phyloP scores from a whole-genome alignment of 257 asterid genomes.

The Solanum neorickii region DNA sequence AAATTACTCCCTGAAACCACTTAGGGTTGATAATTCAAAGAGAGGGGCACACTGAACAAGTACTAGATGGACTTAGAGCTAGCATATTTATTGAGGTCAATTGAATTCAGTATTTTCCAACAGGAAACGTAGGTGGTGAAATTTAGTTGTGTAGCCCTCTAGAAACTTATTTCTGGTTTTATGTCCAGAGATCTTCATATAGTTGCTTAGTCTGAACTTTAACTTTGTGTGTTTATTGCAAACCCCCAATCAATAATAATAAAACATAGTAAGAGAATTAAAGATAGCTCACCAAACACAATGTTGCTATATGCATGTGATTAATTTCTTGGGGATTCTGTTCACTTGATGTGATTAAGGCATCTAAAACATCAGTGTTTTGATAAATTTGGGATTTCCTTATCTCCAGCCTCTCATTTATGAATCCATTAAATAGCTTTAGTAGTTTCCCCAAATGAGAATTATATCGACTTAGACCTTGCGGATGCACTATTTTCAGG shows the following conservation, averaged over 20 bases:
- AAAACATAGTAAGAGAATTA: background rate
- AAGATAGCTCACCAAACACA: background rate
- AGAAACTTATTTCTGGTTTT: no score
- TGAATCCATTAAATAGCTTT: background rate
- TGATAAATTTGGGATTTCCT: background rate
- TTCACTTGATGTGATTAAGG: background rate
- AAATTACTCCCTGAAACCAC: background rate
- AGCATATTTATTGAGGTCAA: background rate
- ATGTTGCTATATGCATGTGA: background rate
- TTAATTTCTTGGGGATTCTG: background rate
- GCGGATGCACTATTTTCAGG: slow-evolving; percentile 25
- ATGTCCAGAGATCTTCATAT: no score
- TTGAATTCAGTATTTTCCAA: background rate
- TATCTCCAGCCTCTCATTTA: background rate
- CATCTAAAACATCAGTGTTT: background rate
- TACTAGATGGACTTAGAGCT: no score
- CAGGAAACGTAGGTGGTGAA: background rate
- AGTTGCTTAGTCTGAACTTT: background rate
- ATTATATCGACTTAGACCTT: slow-evolving; percentile 8
- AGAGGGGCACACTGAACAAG: no score
- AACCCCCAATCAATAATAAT: background rate
- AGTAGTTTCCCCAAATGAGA: background rate
- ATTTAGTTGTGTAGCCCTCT: background rate
- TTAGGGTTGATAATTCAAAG: no score
- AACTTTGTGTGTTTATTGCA: no score